Percentiles rank a stretch among this genome's conserved stretches.
phyloP scores from a whole-genome alignment of 495 filamentous ascomycete genomes.

The Penicillium canariense region DNA sequence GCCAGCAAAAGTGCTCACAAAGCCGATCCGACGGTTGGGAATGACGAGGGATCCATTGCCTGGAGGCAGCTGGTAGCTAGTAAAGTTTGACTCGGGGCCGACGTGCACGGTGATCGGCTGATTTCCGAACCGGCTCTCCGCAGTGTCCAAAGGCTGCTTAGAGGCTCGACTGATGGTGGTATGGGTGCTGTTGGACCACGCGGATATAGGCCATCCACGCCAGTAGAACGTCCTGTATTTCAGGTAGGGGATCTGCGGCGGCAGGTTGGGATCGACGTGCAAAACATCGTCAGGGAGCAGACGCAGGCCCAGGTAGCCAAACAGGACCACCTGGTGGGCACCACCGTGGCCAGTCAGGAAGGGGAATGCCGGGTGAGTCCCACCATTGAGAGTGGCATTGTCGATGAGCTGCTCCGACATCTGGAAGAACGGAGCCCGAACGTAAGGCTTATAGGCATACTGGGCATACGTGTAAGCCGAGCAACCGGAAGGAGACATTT shows the following conservation, averaged over 20 bases:
- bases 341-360: conserved; percentile 69
- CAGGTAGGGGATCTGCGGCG: conserved; percentile 60
- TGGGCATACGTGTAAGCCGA: conserved; percentile 62
- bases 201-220: conserved; percentile 63
- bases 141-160: conserved; percentile 36
- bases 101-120: conserved; percentile 51
- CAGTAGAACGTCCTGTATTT: conserved; percentile 68
- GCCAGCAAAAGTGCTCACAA: conserved; percentile 46
- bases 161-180: conserved; percentile 56
- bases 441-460: conserved; percentile 56
- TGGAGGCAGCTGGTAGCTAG: conserved; percentile 47
- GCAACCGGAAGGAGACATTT: conserved; percentile 59
- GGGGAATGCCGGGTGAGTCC: conserved; percentile 63
- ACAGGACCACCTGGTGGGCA: conserved; percentile 59
- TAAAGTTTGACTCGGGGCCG: conserved; percentile 35
- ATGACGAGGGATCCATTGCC: conserved; percentile 54
- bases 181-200: conserved; percentile 61
- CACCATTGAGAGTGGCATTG: conserved; percentile 60
- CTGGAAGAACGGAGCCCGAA: conserved; percentile 51
- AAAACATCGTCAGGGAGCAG: conserved; percentile 50
- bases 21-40: conserved; percentile 54
- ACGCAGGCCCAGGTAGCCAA: conserved; percentile 60
- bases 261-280: conserved; percentile 57
- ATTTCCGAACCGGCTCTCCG: conserved; percentile 47
- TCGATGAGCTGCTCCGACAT: conserved; percentile 70